Evolutionary conservation across 768 basidiomycete species (phyloP).

Genomic region (Amanita inopinata): DNA sequence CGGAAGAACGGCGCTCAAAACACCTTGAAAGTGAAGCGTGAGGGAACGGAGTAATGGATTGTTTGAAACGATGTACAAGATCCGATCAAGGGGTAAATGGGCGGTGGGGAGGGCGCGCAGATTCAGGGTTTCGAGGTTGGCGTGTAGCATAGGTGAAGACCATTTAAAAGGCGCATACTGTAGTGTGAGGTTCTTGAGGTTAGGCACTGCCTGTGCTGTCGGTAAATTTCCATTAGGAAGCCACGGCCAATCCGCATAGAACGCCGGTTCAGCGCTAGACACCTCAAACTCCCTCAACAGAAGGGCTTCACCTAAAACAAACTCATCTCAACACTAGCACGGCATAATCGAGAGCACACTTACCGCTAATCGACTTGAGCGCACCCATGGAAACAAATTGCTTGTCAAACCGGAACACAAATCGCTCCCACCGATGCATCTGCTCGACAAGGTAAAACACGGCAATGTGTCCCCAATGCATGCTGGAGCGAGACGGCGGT

Average conservation of each 20-base stretch:
- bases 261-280: conserved; percentile 55
- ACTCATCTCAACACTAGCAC: conserved; percentile 9
- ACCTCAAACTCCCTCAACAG: conserved; percentile 70
- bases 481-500: conserved; percentile 32
- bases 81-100: conserved; percentile 56
- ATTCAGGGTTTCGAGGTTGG: conserved; percentile 46
- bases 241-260: conserved; percentile 68
- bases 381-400: conserved; percentile 67
- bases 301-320: conserved; percentile 54
- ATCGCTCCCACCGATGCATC: conserved; percentile 76
- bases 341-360: conserved; percentile 15
- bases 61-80: conserved; percentile 52
- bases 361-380: conserved; percentile 64
- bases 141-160: conserved; percentile 63
- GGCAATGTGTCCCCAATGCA: conserved; percentile 75
- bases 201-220: conserved; percentile 29
- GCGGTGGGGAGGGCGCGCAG: conserved; percentile 57
- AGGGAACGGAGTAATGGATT: conserved; percentile 50
- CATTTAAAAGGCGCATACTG: conserved; percentile 71
- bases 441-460: conserved; percentile 72
- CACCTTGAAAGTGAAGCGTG: conserved; percentile 51
- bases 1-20: conserved; percentile 55
- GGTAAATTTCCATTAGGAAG: conserved; percentile 42
- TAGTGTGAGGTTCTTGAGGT: conserved; percentile 48
- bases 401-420: conserved; percentile 72